Evolutionary conservation across 148 eudicot species (phyloP).

Genomic region (Salicornia ramosissima): DNA sequence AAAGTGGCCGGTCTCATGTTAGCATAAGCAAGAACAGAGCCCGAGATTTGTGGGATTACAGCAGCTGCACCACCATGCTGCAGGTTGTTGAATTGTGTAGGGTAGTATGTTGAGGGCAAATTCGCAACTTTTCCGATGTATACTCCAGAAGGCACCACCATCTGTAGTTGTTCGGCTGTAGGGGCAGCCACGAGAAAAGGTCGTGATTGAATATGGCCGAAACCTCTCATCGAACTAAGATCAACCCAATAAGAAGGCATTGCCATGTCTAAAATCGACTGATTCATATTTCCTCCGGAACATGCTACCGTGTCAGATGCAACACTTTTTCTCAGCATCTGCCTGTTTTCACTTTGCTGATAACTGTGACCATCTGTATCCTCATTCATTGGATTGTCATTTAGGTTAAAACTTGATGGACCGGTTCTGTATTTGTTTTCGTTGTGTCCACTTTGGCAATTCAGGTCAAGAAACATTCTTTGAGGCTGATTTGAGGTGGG

Average conservation of each 20-base stretch:
- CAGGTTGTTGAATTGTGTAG: conserved; percentile 25
- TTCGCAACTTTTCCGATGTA: conserved; percentile 26
- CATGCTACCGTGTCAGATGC: not conserved
- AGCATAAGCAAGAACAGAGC: conserved; percentile 22
- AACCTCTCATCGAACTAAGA: conserved; percentile 32
- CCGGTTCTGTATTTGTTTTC: conserved; percentile 17
- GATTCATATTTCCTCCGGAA: conserved; percentile 11
- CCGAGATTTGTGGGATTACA: conserved; percentile 26
- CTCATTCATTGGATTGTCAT: conserved; percentile 21
- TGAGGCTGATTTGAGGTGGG: conserved; percentile 23
- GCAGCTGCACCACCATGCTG: conserved; percentile 24
- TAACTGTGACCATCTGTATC: conserved; percentile 15
- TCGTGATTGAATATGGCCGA: conserved; percentile 31
- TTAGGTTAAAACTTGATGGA: conserved; percentile 34
- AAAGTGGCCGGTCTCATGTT: conserved; percentile 25
- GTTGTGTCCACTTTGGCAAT: conserved; percentile 23
- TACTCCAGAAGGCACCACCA: conserved; percentile 32
- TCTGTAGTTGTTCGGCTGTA: conserved; percentile 30
- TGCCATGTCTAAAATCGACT: conserved; percentile 5
- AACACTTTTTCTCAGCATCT: conserved; percentile 15
- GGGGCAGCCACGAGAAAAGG: conserved; percentile 35
- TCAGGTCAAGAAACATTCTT: conserved; percentile 31
- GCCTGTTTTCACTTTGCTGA: conserved; percentile 24
- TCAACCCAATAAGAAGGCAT: conserved; percentile 39
- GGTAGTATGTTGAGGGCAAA: conserved; percentile 20